Percentiles rank a stretch among this genome's conserved stretches.
Conservation (phyloP, 805 yeast species). For the Ogataea ramenticola region DNA sequence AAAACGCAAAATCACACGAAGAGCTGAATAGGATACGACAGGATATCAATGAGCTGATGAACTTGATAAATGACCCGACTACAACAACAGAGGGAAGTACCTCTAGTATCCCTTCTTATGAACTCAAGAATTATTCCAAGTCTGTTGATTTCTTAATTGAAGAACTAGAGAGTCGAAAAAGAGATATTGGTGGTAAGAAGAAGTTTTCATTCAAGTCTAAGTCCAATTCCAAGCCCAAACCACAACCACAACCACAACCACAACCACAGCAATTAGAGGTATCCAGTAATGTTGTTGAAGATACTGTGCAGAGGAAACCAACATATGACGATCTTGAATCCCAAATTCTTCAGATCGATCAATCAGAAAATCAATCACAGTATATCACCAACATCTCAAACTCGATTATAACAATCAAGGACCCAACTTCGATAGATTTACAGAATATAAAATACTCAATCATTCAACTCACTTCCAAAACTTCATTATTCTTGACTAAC, state of each 20-base stretch:
- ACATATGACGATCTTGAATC: too few species aligned
- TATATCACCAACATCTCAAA: neutral
- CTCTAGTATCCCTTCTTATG: neutral
- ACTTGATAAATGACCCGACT: neutral
- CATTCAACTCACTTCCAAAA: neutral
- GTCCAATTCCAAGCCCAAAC: neutral
- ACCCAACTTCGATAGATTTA: neutral
- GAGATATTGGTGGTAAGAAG: neutral
- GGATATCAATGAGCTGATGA: neutral
- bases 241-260: neutral
- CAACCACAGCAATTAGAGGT: neutral
- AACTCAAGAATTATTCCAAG: neutral
- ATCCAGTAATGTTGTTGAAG: too few species aligned
- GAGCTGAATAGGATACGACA: neutral
- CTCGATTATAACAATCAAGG: neutral
- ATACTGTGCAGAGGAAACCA: too few species aligned
- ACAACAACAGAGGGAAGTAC: neutral
- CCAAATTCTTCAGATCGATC: too few species aligned
- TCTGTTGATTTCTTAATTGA: neutral
- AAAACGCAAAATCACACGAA: neutral
- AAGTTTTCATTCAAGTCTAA: neutral
- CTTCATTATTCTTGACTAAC: slow-evolving; percentile 14
- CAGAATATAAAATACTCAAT: neutral
- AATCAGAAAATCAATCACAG: too few species aligned
- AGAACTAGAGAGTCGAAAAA: neutral